These are phyloP conservation scores for Cicer yamashitae DNA, from an alignment of 306 rosid genomes.

Conservation along the genomic window DNA sequence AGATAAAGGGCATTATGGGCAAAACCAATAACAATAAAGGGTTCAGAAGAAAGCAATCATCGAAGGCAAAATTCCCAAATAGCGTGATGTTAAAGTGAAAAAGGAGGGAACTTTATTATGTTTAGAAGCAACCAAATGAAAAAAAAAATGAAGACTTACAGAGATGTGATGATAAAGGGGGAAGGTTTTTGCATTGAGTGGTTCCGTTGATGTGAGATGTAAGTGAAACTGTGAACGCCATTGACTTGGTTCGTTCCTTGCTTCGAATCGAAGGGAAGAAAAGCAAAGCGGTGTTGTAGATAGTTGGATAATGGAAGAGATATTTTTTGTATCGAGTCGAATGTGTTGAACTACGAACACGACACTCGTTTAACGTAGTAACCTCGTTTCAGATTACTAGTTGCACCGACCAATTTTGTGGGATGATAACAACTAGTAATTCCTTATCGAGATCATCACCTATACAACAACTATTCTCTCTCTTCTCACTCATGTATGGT, in stretches of 20 bases:
- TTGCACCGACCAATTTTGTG: too few species aligned
- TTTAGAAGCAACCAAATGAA: slow-evolving; percentile 41
- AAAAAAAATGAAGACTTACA: slow-evolving; percentile 46
- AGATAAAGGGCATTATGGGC: not conserved
- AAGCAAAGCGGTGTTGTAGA: not conserved
- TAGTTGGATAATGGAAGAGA: too few species aligned
- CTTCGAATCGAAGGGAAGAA: not conserved
- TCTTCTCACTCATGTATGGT: too few species aligned
- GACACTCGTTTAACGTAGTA: too few species aligned
- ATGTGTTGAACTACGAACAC: too few species aligned
- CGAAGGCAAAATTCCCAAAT: too few species aligned
- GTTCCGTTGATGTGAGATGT: slow-evolving; percentile 56
- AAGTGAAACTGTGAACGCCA: slow-evolving; percentile 67
- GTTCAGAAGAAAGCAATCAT: too few species aligned
- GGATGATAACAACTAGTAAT: too few species aligned
- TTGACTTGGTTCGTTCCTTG: slow-evolving; percentile 34
- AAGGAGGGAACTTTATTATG: slow-evolving; percentile 3
- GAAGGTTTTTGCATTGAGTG: slow-evolving; percentile 49
- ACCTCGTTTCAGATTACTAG: too few species aligned
- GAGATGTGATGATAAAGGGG: slow-evolving; percentile 48
- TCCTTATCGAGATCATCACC: too few species aligned
- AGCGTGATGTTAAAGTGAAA: not conserved
- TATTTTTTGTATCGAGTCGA: too few species aligned
- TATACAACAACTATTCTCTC: too few species aligned
- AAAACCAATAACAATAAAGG: not conserved